Conservation (phyloP, 2,329 filamentous ascomycete genomes). For the Stromatinia cepivora region DNA sequence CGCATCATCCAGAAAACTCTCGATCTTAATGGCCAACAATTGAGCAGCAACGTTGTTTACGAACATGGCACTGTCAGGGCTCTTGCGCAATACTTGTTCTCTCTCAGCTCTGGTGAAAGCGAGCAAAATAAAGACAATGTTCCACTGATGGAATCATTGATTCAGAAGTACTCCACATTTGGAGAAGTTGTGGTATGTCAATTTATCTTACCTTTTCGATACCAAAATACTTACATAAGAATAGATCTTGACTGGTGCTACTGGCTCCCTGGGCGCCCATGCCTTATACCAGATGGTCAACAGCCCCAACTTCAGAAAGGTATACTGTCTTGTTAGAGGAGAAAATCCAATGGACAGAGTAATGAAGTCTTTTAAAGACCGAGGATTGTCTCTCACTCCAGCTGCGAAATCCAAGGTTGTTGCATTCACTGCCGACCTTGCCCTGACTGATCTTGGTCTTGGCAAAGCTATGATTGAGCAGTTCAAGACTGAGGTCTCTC, state of each 20-base stretch:
- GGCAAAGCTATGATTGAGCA: conserved; percentile 30
- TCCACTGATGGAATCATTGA: conserved; percentile 48
- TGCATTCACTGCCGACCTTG: conserved; percentile 20
- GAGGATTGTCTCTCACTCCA: conserved; percentile 18
- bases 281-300: conserved; percentile 59
- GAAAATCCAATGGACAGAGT: conserved; percentile 27
- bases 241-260: conserved; percentile 60
- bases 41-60: conserved; percentile 60
- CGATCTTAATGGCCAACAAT: conserved; percentile 48
- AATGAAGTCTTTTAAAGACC: conserved; percentile 18
- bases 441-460: conserved; percentile 18
- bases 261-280: conserved; percentile 64
- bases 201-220: neutral
- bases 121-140: conserved; percentile 42
- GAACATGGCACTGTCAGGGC: conserved; percentile 53
- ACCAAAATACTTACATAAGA: conserved; percentile 20
- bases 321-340: conserved; percentile 56
- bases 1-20: conserved; percentile 52
- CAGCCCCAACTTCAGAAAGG: conserved; percentile 53
- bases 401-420: conserved; percentile 17
- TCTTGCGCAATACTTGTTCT: conserved; percentile 48
- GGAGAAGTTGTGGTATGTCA: conserved; percentile 23
- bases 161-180: conserved; percentile 48
- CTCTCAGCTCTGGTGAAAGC: conserved; percentile 41
- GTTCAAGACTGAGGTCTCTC: conserved; percentile 42